These are phyloP conservation scores for Alternaria ventricosa DNA, from an alignment of 2,329 filamentous ascomycete species.

Conservation along the genomic window DNA sequence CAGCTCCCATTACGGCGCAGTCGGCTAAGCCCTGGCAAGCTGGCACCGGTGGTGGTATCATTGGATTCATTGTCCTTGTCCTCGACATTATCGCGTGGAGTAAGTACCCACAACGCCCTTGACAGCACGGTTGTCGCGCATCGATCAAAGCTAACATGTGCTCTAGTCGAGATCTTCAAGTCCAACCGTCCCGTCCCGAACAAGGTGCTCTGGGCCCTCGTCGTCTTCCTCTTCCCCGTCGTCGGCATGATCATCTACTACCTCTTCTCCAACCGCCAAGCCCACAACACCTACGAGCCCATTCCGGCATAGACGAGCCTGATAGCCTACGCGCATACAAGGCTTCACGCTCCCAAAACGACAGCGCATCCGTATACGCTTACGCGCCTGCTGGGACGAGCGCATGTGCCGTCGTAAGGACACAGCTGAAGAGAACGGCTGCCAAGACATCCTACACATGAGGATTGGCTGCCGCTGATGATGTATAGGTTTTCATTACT, in stretches of 20 bases:
- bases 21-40: slow-evolving; percentile 61
- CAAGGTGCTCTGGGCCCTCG: slow-evolving; percentile 68
- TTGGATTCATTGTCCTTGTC: slow-evolving; percentile 67
- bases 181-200: slow-evolving; percentile 64
- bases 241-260: slow-evolving; percentile 68
- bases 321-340: not conserved
- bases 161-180: slow-evolving; percentile 67
- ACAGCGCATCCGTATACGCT: not conserved
- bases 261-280: slow-evolving; percentile 67
- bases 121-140: not conserved
- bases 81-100: slow-evolving; percentile 69
- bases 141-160: slow-evolving; percentile 22
- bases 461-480: not conserved
- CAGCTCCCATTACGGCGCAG: slow-evolving; percentile 52
- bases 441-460: not conserved
- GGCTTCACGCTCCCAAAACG: not conserved
- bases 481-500: not conserved
- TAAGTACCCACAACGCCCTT: slow-evolving; percentile 47
- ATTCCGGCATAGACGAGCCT: slow-evolving; percentile 38
- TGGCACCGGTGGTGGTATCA: slow-evolving; percentile 66
- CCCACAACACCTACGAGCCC: slow-evolving; percentile 65
- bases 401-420: not conserved
- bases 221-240: slow-evolving; percentile 70
- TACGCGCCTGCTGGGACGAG: not conserved
- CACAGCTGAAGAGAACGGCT: not conserved